Percentiles rank a stretch among this genome's conserved stretches.
These are phyloP conservation scores for Curvularia lunata DNA, from an alignment of 2,329 filamentous ascomycete species.

Conservation along the genomic window DNA sequence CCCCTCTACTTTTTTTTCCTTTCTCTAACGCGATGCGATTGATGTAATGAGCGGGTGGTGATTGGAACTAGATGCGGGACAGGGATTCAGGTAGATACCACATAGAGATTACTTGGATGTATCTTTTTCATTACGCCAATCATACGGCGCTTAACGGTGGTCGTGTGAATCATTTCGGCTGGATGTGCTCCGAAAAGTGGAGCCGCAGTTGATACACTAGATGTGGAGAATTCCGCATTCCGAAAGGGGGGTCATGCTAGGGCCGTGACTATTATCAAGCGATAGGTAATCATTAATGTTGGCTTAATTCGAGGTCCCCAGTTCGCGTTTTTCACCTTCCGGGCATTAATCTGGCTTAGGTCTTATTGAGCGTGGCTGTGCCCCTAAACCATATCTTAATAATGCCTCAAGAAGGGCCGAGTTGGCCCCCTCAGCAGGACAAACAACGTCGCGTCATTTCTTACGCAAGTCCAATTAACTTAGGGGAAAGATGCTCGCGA, in stretches of 20 bases:
- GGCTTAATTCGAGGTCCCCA: not conserved
- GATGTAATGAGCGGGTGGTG: slow-evolving; percentile 14
- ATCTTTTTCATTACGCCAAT: not conserved
- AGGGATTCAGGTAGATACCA: slow-evolving; percentile 9
- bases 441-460: not conserved
- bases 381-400: not conserved
- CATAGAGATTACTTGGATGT: slow-evolving; percentile 10
- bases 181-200: not conserved
- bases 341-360: not conserved
- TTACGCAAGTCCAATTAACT: not conserved
- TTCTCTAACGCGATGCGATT: slow-evolving; percentile 14
- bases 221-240: not conserved
- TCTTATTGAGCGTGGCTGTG: slow-evolving; percentile 1
- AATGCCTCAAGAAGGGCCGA: slow-evolving; percentile 1
- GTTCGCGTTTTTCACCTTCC: not conserved
- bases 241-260: not conserved
- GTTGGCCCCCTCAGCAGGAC: not conserved
- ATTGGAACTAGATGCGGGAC: not conserved
- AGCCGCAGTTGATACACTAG: not conserved
- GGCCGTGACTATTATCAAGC: not conserved
- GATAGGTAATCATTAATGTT: not conserved
- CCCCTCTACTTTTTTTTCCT: not conserved
- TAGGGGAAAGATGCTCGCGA: not conserved
- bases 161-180: not conserved
- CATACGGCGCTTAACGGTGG: not conserved